phyloP scores from a whole-genome alignment of 2,329 filamentous ascomycete species.

The Neopestalotiopsis rosae region DNA sequence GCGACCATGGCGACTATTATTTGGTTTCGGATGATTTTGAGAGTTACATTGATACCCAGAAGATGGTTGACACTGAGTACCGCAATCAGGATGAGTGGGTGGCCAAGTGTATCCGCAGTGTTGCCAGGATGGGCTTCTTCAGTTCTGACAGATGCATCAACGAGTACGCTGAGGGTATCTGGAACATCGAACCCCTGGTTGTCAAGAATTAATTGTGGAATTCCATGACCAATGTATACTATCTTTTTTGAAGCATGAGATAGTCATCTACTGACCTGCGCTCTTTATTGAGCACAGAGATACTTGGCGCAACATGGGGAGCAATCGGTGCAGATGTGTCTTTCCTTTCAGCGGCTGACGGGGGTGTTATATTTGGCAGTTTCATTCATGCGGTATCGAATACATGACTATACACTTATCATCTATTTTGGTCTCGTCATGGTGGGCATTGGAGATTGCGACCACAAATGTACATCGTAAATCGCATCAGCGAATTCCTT shows the following conservation, averaged over 20 bases:
- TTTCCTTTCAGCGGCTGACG: not conserved
- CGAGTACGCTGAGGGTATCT: slow-evolving; percentile 96
- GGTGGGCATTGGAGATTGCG: not conserved
- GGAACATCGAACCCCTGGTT: slow-evolving; percentile 87
- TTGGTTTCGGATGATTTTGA: slow-evolving; percentile 97
- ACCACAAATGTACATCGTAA: slow-evolving; percentile 18
- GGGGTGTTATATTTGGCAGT: not conserved
- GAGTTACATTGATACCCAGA: slow-evolving; percentile 90
- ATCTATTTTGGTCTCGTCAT: no score
- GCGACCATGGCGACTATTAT: slow-evolving; percentile 96
- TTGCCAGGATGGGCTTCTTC: slow-evolving; percentile 97
- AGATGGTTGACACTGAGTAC: slow-evolving; percentile 90
- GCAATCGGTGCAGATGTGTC: not conserved
- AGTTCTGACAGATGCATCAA: slow-evolving; percentile 93
- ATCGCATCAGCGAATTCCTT: slow-evolving; percentile 14
- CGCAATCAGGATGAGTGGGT: slow-evolving; percentile 92
- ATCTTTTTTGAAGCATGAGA: not conserved
- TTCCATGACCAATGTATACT: not conserved
- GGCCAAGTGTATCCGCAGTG: slow-evolving; percentile 85
- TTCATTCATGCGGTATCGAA: not conserved
- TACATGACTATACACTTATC: not conserved
- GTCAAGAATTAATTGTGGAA: slow-evolving; percentile 38
- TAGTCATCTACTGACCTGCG: not conserved
- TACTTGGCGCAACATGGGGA: not conserved
- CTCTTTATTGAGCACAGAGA: not conserved